Base-by-base conservation (phyloP, 306 rosid genomes). In the Purshia tridentata region DNA sequence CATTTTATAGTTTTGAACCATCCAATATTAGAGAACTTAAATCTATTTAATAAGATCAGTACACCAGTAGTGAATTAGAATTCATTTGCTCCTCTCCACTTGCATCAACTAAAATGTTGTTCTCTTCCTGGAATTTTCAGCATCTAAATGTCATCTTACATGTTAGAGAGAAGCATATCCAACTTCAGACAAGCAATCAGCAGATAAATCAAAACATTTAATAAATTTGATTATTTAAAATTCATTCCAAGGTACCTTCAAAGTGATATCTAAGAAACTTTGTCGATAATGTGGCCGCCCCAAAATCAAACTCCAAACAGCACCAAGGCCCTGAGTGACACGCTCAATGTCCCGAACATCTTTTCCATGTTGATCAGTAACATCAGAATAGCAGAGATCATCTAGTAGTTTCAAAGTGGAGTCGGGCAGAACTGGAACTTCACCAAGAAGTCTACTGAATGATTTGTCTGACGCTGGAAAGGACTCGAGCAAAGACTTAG, bases 261-360 rank as follows among this genome's bases (percentile, higher is more conserved):
- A 82, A 64, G 91, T 96, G 76, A 94, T 88, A 73, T 77, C 90
- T 82, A 94, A 84, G 86, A 92, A 89, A 62, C 86, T 85, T 70
- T 86, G 91, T 69, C 99, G 96, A 81, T 89, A 88, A 73, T 72
- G 88, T 57, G 96, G 97, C 59, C 97, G 95, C 44, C 96, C 96
- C 84, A 94, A 81, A 67, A 94, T 91, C 86, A 94, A 88, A 88
- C 90, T 87, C 99, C 99, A 94, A 29, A 89, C 83, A 29, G 99
- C 93, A 76, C 99, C 99, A 76, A 94, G 96, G 66, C 99, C 99
- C 81, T 94, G 99, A 62, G 99, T 94, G 77, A 94, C 95, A 53
- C 97, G 97, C 67, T 91, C 99, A 69, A 86, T 78, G 77, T 94
- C 99, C 55, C 96, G 89, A 57, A 74, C 76, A 67, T 80, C 69